Percentiles rank a stretch among this genome's conserved stretches.
Evolutionary conservation across 768 basidiomycete species (phyloP).

Genomic region (Dioszegia aurantiaca): DNA sequence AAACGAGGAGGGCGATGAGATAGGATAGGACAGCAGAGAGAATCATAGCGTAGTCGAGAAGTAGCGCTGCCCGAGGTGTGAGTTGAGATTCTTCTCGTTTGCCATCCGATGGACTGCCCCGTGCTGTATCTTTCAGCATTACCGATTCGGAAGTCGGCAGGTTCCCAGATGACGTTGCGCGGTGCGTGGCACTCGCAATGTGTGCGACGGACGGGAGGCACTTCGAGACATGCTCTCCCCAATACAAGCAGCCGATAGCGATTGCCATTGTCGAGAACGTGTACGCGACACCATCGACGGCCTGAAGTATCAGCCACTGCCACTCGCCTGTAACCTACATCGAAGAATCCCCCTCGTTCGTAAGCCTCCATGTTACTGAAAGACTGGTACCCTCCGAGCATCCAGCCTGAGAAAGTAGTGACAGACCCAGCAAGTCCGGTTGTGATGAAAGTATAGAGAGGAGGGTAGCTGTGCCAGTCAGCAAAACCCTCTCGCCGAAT

Average conservation of each 20-base stretch:
- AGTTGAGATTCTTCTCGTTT: too few relatives aligned
- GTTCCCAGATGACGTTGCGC: too few relatives aligned
- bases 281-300: slow-evolving; percentile 80
- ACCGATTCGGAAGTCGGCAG: too few relatives aligned
- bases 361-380: slow-evolving; percentile 69
- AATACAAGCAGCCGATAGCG: slow-evolving; percentile 69
- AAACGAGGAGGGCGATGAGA: slow-evolving; percentile 70
- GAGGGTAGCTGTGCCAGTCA: slow-evolving; percentile 65
- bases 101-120: too few relatives aligned
- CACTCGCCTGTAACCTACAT: slow-evolving; percentile 58
- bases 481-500: not conserved
- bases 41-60: slow-evolving; percentile 8
- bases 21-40: slow-evolving; percentile 64
- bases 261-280: slow-evolving; percentile 73
- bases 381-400: slow-evolving; percentile 77
- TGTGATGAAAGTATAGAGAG: slow-evolving; percentile 79
- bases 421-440: slow-evolving; percentile 95
- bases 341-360: slow-evolving; percentile 64
- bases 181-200: too few relatives aligned
- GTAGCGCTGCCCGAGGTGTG: not conserved
- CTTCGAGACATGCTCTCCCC: slow-evolving; percentile 67
- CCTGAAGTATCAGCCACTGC: slow-evolving; percentile 55
- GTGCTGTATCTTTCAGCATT: too few relatives aligned
- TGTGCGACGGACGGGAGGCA: slow-evolving; percentile 44
- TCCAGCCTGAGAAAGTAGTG: slow-evolving; percentile 96